Percentiles rank a stretch among this genome's conserved stretches.
These are phyloP conservation scores for Iris macrosiphon DNA, from an alignment of 106 monocot genomes.

Conservation along the genomic window DNA sequence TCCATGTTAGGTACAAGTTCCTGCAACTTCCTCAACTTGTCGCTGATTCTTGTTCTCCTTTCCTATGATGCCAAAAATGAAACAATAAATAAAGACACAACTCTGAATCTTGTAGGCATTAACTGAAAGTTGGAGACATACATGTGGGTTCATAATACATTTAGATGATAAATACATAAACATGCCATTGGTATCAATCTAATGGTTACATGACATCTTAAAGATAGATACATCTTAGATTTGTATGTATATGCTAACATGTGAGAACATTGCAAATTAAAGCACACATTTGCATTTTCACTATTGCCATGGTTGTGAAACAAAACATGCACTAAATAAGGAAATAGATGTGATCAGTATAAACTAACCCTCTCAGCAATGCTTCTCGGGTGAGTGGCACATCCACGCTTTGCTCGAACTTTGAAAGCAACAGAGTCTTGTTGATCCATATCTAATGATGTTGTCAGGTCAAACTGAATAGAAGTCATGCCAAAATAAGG, in stretches of 20 bases:
- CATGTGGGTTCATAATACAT: too few relatives aligned
- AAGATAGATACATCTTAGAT: too few relatives aligned
- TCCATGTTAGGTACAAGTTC: constrained; percentile 41
- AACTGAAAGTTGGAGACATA: not conserved
- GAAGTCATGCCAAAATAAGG: not conserved
- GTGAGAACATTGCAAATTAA: too few relatives aligned
- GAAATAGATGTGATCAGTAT: not conserved
- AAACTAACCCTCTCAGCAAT: constrained; percentile 33
- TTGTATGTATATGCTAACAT: too few relatives aligned
- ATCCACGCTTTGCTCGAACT: constrained; percentile 35
- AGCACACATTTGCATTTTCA: too few relatives aligned
- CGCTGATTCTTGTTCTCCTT: constrained; percentile 42
- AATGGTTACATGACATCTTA: too few relatives aligned
- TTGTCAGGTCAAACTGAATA: constrained; percentile 28
- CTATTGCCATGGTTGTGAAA: too few relatives aligned
- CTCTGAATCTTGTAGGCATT: not conserved
- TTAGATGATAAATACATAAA: too few relatives aligned
- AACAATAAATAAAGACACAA: not conserved
- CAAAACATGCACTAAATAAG: not conserved
- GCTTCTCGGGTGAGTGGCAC: constrained; percentile 32
- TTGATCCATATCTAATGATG: constrained; percentile 39
- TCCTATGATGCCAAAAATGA: constrained; percentile 18
- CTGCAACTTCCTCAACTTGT: constrained; percentile 32
- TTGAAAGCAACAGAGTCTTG: constrained; percentile 23
- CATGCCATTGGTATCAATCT: too few relatives aligned